Evolutionary conservation across 2,329 filamentous ascomycete species (phyloP).

Genomic region (Lomentospora prolificans): DNA sequence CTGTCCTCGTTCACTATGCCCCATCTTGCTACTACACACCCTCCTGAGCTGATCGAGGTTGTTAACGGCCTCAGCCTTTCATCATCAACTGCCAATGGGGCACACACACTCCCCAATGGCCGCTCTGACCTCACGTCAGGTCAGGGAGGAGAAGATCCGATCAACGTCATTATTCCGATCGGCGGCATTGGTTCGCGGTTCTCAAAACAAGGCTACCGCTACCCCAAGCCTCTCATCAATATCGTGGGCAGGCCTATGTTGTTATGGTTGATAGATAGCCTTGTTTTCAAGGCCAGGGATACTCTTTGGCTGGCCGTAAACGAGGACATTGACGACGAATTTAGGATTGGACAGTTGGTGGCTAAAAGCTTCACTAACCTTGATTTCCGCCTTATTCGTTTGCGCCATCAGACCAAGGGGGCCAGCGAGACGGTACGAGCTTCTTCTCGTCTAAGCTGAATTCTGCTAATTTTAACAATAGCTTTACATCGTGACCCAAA

Average conservation of each 20-base stretch:
- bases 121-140: no score
- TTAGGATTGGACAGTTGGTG: conserved; percentile 18
- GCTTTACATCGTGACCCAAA: conserved; percentile 20
- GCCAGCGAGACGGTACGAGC: conserved; percentile 19
- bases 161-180: conserved; percentile 23
- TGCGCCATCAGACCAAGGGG: conserved; percentile 20
- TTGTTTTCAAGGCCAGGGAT: conserved; percentile 16
- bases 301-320: conserved; percentile 21
- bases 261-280: conserved; percentile 20
- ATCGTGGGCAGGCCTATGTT: conserved; percentile 22
- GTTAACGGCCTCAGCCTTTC: no score
- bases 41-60: no score
- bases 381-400: conserved; percentile 16
- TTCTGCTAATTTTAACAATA: conserved; percentile 2
- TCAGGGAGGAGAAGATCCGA: conserved; percentile 14
- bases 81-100: no score
- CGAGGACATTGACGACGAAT: conserved; percentile 20
- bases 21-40: no score
- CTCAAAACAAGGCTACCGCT: conserved; percentile 20
- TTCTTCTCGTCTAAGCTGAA: background rate
- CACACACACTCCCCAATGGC: no score
- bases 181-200: conserved; percentile 22
- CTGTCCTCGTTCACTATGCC: no score
- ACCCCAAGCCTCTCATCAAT: conserved; percentile 22
- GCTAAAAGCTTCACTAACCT: conserved; percentile 17